Conservation (phyloP, 495 filamentous ascomycete genomes). For the Hamigera avellanea region DNA sequence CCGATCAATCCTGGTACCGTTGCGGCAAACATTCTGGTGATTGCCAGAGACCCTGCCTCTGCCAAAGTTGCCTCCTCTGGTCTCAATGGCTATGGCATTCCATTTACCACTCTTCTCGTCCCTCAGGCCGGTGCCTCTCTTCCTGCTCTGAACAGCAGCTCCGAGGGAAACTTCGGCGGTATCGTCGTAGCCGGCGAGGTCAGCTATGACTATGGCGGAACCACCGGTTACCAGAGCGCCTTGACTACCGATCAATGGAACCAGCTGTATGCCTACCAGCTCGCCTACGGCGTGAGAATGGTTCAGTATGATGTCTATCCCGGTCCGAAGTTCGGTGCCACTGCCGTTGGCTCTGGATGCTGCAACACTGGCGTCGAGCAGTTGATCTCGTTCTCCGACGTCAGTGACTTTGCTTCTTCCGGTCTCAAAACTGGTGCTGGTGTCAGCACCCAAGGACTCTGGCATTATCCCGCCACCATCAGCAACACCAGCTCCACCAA, state of each 20-base stretch:
- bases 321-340: constrained; percentile 35
- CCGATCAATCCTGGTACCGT: constrained; percentile 15
- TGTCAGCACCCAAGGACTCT: constrained; percentile 42
- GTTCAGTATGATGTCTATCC: constrained; percentile 49
- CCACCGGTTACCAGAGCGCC: constrained; percentile 35
- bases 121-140: constrained; percentile 39
- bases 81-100: constrained; percentile 51
- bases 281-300: constrained; percentile 46
- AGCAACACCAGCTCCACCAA: constrained; percentile 40
- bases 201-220: constrained; percentile 38
- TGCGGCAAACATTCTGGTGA: constrained; percentile 42
- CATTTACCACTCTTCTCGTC: constrained; percentile 42
- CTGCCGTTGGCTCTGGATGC: constrained; percentile 28
- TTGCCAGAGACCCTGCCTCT: constrained; percentile 39
- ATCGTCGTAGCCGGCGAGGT: constrained; percentile 47
- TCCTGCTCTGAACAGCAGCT: constrained; percentile 35
- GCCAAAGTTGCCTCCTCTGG: constrained; percentile 37
- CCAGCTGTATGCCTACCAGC: constrained; percentile 45
- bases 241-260: constrained; percentile 47
- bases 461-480: constrained; percentile 47
- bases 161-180: constrained; percentile 43
- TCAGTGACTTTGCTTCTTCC: constrained; percentile 36
- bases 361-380: constrained; percentile 40
- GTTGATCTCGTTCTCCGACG: constrained; percentile 35
- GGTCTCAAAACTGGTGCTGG: constrained; percentile 36